These are phyloP conservation scores for Anethum foeniculum DNA, from an alignment of 140 eudicot species.

Conservation along the genomic window DNA sequence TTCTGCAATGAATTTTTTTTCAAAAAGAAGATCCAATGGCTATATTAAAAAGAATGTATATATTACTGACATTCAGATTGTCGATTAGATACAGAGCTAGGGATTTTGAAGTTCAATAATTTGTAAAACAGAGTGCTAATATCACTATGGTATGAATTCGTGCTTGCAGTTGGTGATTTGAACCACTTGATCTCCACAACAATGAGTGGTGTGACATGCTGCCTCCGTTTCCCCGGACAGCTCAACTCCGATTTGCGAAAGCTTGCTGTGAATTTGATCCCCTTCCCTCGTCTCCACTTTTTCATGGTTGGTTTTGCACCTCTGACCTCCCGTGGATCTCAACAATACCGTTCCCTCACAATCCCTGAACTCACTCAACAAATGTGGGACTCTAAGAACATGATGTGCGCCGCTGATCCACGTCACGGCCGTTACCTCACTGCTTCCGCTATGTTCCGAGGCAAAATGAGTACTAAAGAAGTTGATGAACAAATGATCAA, in stretches of 20 bases:
- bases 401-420: constrained; percentile 86
- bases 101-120: background rate
- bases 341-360: constrained; percentile 64
- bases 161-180: constrained; percentile 65
- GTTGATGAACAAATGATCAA: constrained; percentile 80
- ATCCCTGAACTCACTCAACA: constrained; percentile 80
- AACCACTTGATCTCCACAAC: constrained; percentile 82
- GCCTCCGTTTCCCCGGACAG: constrained; percentile 83
- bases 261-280: constrained; percentile 74
- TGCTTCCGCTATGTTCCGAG: constrained; percentile 77
- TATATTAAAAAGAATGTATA: background rate
- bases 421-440: constrained; percentile 80
- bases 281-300: constrained; percentile 85
- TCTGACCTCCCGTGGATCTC: constrained; percentile 64
- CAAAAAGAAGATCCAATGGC: background rate
- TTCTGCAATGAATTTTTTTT: background rate
- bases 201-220: constrained; percentile 83
- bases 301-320: constrained; percentile 88
- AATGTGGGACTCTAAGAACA: constrained; percentile 86
- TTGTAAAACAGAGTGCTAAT: background rate
- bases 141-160: background rate
- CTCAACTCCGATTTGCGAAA: constrained; percentile 80
- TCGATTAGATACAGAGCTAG: background rate
- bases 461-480: constrained; percentile 72
- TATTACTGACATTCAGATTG: background rate